A percentile compares a stretch with the other conserved stretches of the same genome.
Conservation (phyloP, 495 filamentous ascomycete genomes). For the Aeminium ludgeri region DNA sequence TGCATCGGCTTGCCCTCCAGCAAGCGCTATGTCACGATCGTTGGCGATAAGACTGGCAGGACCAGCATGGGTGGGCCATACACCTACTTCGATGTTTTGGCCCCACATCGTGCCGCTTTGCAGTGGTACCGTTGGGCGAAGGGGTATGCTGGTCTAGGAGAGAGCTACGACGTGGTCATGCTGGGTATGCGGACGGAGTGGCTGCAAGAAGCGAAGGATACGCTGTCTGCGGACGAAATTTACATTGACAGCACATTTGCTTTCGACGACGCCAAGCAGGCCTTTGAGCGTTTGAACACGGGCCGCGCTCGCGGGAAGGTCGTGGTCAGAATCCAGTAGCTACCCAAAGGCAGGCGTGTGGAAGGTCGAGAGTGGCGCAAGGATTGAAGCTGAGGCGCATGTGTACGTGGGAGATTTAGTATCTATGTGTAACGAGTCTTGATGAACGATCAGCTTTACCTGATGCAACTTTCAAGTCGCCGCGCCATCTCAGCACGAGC, state of each 20-base stretch:
- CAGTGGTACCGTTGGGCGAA: slow-evolving; percentile 15
- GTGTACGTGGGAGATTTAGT: too few relatives aligned
- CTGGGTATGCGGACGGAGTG: slow-evolving; percentile 13
- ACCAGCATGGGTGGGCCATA: slow-evolving; percentile 17
- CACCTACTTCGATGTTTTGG: slow-evolving; percentile 16
- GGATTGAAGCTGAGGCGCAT: too few relatives aligned
- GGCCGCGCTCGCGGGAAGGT: slow-evolving; percentile 21
- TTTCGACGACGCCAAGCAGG: slow-evolving; percentile 17
- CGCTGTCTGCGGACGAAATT: slow-evolving; percentile 11
- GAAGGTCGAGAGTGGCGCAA: too few relatives aligned
- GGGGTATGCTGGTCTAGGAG: slow-evolving; percentile 15
- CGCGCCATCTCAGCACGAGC: too few relatives aligned
- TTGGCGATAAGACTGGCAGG: slow-evolving; percentile 21
- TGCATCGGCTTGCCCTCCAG: slow-evolving; percentile 8
- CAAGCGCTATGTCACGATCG: slow-evolving; percentile 19
- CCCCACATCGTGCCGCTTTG: slow-evolving; percentile 7
- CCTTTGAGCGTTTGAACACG: slow-evolving; percentile 18
- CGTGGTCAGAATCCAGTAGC: slow-evolving; percentile 13
- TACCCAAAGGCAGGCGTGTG: too few relatives aligned
- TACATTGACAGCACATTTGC: slow-evolving; percentile 13
- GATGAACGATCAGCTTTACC: too few relatives aligned
- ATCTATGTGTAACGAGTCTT: too few relatives aligned
- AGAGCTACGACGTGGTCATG: slow-evolving; percentile 17
- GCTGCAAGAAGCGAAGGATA: slow-evolving; percentile 9
- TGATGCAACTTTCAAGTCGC: too few relatives aligned